Percentiles rank a stretch among this genome's conserved stretches.
Evolutionary conservation across 805 yeast species (phyloP).

Genomic region (Candida piceae): DNA sequence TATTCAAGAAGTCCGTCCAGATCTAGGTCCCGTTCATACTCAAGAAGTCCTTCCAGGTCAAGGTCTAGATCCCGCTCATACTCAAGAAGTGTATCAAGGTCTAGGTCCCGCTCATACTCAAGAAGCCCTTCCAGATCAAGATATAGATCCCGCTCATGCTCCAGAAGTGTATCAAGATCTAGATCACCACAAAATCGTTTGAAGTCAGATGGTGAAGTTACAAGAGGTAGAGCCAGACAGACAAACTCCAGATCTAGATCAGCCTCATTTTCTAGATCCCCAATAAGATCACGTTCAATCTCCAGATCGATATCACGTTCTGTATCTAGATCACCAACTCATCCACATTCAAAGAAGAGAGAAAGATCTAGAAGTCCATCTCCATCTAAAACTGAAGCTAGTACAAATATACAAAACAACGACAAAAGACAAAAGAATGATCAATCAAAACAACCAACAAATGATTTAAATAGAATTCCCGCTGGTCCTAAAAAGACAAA

Average conservation of each 20-base stretch:
- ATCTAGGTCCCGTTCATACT: conserved; percentile 2
- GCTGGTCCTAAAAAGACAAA: no score
- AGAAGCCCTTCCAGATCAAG: conserved; percentile 3
- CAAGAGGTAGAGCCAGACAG: neutral
- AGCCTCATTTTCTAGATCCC: conserved; percentile 12
- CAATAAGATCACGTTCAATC: conserved; percentile 12
- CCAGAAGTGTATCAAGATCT: conserved; percentile 8
- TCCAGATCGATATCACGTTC: conserved; percentile 17
- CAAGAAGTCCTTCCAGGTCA: neutral
- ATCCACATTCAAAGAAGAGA: no score
- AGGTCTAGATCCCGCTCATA: conserved; percentile 5
- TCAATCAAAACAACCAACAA: no score
- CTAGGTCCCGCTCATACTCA: conserved; percentile 14
- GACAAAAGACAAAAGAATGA: no score
- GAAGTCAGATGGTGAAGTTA: no score
- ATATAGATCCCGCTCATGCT: conserved; percentile 17
- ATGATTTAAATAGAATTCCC: no score
- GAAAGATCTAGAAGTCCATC: conserved; percentile 3
- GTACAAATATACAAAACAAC: no score
- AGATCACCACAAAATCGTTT: no score
- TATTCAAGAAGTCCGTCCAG: conserved; percentile 4
- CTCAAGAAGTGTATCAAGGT: conserved; percentile 2
- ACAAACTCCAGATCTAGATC: conserved; percentile 10
- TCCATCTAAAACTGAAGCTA: neutral
- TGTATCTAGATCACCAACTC: conserved; percentile 14